Evolutionary conservation across 495 filamentous ascomycete genomes (phyloP), one percentile per base, ranked within the genome.

Genomic region (Lophiostoma macrostomum): DNA sequence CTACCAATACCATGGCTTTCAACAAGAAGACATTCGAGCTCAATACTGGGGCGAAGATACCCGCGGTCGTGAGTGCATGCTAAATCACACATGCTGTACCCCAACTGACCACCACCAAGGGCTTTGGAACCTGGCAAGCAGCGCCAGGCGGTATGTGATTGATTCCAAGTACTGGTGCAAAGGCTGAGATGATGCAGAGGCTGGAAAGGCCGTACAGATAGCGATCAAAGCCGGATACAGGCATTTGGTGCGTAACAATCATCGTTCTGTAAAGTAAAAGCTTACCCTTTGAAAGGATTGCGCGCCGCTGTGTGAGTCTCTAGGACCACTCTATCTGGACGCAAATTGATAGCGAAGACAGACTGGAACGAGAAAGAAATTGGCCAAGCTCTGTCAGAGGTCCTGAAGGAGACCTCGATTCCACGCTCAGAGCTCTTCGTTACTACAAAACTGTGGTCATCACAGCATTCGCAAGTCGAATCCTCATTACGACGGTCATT

Each of bases 351-450:
- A 16, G 11, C 10, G 16, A 40, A 24, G 3, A 20, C 7, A 51
- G 37, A 57, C 25, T 36, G 53, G 37, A 57, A 57, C 23, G 53
- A 57, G 27, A 50, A 50, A 28, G 53, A 57, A 41, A 44, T 57
- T 23, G 53, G 53, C 8, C 10, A 24, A 13, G 36, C 36, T 18
- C 14, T 57, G 3, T 28, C 47, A 14, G 34, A 31, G n/a, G 44
- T 35, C 30, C 18, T 57, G 6, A 25, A 50, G 16, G 45, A 42
- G 20, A 57, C 45, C 18, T 8, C 4, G 5, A 35, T 50, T 10
- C 38, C 53, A 11, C 35, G 53, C 12, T 41, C 35, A 22, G 36
- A 50, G 4, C 23, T 57, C 36, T 57, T 49, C 44, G 50, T 57
- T 16, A 57, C 53, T 10, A 43, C 45, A 1, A 57, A 57, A 34